Evolutionary conservation across 208 protist genomes (phyloP), one percentile per base, ranked within the genome.

Genomic region (Acanthamoeba healyi): DNA sequence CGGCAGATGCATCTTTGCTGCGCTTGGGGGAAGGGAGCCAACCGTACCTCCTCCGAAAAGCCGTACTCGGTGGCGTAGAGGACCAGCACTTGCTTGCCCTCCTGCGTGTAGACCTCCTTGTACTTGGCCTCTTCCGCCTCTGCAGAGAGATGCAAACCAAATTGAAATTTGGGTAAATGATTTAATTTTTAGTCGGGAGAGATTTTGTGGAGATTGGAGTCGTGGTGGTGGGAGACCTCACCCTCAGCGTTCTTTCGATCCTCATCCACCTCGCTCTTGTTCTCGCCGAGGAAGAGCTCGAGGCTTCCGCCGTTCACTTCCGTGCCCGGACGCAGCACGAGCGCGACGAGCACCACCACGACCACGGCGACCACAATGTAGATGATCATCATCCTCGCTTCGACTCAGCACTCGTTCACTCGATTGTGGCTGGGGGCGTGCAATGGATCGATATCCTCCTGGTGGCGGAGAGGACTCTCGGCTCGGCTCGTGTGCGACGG

Each of bases 1-100:
- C n/a, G n/a, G n/a, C 2, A 72, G 63, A 72, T 72, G 15, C n/a
- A n/a, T n/a, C n/a, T n/a, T n/a, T n/a, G n/a, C n/a, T n/a, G n/a
- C n/a, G n/a, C n/a, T n/a, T n/a, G n/a, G n/a, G n/a, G n/a, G 77
- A 49, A 51, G 77, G 17, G 29, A 14, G 15, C 12, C 34, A 51
- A 10, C 9, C 34, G 54, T 91, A 67, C 61, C 88, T 82, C 70
- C 42, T 93, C 67, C 19, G 46, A 58, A 44, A 84, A 82, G 32
- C 88, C 70, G 44, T 82, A 93, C 46, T 93, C 88, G 44, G 67
- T 93, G 61, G 46, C 88, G 32, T 56, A 77, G 34, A 82, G 49
- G 19, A 84, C 49, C 3, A 82, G 32, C 56, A 82, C 63, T 81
- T 84, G 63, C 42, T 82, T 77, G 88, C 88, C 67, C 36, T 93